Base-by-base conservation (phyloP, 768 basidiomycete genomes). In the Pleurotus djamor region DNA sequence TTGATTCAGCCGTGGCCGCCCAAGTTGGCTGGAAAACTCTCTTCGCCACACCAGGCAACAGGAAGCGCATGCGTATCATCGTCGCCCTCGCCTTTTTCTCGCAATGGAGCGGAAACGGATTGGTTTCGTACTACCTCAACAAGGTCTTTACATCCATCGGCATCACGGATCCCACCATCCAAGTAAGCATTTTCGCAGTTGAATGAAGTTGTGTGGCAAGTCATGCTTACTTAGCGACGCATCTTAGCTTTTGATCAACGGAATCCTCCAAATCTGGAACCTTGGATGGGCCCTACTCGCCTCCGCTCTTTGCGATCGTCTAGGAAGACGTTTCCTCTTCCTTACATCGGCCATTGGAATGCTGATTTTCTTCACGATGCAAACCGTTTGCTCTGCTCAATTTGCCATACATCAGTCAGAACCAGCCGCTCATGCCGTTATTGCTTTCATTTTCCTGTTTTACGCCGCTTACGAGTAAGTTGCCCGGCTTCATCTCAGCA, bases 201-300 rank as follows among this genome's bases (percentile, higher is more conserved):
- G 32, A 6, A 50, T 28, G 33, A 60, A 54, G 9, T 47, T 10
- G 33, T 62, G 47, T 60, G 35, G 44, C 49, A 17, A 52, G 34
- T 8, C n/a, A 55, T 17, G 13, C 65, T 79, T 33, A 82, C 82
- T 16, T 80, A 5, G 33, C 51, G 58, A 76, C 54, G 76, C 78
- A 41, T 76, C 81, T 63, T 81, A 93, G 77, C 84, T 91, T 51
- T 83, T 92, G 70, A 90, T 94, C 78, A 93, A 93, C 71, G 91
- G 87, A 71, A 86, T 92, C 69, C 82, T 94, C 43, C 89, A 89
- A 70, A 86, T 91, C 63, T 92, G 87, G 87, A 94, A 92, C 73
- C 74, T 93, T 64, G 67, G 67, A 60, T 87, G 85, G 78, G 85
- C 87, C 0, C 62, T 84, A 41, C 59, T 67, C 1, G 87, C 88